Evolutionary conservation across 1,284 basidiomycete genomes (phyloP).

Genomic region (Meira miltonrushii): DNA sequence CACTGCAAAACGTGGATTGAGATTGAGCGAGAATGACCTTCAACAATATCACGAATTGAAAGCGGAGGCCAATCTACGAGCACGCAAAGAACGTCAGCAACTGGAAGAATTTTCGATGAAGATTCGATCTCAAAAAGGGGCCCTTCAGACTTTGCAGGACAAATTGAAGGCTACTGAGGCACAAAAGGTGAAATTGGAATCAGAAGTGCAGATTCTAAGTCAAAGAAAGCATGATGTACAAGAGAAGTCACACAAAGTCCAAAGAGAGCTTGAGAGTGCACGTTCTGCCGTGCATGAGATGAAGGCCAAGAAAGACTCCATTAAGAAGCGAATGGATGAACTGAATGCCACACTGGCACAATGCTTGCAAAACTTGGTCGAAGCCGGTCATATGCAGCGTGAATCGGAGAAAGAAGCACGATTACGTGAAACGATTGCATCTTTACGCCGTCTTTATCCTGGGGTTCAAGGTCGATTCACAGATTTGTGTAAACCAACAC

Average conservation of each 20-base stretch:
- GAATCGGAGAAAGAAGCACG: constrained; percentile 78
- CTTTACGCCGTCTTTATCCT: constrained; percentile 62
- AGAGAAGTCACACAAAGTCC: constrained; percentile 18
- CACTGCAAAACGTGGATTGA: constrained; percentile 64
- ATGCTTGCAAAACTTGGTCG: constrained; percentile 73
- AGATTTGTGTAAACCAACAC: constrained; percentile 87
- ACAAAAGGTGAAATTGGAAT: constrained; percentile 62
- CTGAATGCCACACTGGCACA: constrained; percentile 82
- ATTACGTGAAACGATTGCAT: constrained; percentile 78
- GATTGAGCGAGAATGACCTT: constrained; percentile 74
- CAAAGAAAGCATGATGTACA: constrained; percentile 60
- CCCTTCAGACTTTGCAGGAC: constrained; percentile 58
- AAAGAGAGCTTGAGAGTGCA: constrained; percentile 54
- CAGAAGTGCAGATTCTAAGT: constrained; percentile 61
- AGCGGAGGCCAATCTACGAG: constrained; percentile 65
- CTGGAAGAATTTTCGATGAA: constrained; percentile 77
- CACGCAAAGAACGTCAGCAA: constrained; percentile 78
- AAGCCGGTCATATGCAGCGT: constrained; percentile 40
- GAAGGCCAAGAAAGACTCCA: constrained; percentile 67
- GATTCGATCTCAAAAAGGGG: constrained; percentile 67
- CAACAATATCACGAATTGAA: constrained; percentile 71
- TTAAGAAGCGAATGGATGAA: constrained; percentile 52
- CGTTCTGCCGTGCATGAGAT: constrained; percentile 67
- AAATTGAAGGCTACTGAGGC: constrained; percentile 65
- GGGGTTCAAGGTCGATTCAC: constrained; percentile 68